Evolutionary conservation across 2,329 filamentous ascomycete species (phyloP), one percentile per base, ranked within the genome.

Genomic region (Cytospora piceicola): DNA sequence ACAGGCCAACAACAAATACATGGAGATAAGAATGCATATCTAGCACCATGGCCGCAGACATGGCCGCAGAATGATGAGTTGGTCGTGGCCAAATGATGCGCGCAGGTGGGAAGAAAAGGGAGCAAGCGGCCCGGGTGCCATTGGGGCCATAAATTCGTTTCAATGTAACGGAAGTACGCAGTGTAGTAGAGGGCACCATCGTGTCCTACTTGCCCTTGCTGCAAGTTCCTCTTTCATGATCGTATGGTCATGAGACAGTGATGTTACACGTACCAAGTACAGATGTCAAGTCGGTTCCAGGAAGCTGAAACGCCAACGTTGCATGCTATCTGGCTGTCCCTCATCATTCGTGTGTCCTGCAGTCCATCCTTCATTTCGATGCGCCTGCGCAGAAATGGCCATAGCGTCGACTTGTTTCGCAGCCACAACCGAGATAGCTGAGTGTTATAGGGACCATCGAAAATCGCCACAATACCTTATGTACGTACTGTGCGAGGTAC

Each of bases 61-160:
- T 29, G 63, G 63, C 46, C 56, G 63, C 63, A 65, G 58, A 30
- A 54, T 65, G 52, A 30, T 51, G 63, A 39, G 27, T 24, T 65
- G 58, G 32, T 49, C 42, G 39, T 17, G 58, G 62, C 54, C 63
- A 56, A 53, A 54, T 65, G 57, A 65, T 61, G 39, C 49, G 42
- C 49, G 42, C 53, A 62, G 58, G 22, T 42, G 22, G 49, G 58
- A 52, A 56, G 49, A 52, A 52, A 56, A 34, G 36, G 39, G 32
- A 29, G 24, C 49, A 12, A 27, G 12, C 27, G 46, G 34, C 17
- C 56, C 34, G 22, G 22, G 30, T 46, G 56, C 56, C 34, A 27
- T 15, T 42, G 34, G 57, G 57, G 34, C 34, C 17, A 36, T 22
- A 17, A 7, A n/a, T 15, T 42, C 5, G 15, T 42, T 20, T 6